phyloP scores from a whole-genome alignment of 371 early-diverging fungal species.

The Umbelopsis sp. region DNA sequence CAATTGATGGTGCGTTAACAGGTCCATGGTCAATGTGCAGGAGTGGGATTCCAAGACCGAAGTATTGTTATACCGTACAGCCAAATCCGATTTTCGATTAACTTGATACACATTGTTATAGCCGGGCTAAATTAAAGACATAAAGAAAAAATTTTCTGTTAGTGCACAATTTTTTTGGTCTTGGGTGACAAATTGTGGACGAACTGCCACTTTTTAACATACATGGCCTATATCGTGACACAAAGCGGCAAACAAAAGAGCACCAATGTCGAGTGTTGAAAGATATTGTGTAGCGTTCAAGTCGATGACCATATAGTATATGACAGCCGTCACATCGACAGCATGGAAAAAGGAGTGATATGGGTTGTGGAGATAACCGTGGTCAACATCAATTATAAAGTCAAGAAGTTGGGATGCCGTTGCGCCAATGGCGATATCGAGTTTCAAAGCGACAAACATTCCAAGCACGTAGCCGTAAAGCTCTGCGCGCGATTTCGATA shows the following conservation, averaged over 20 bases:
- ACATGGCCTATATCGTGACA: constrained; percentile 83
- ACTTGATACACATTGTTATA: constrained; percentile 86
- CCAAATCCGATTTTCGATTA: constrained; percentile 72
- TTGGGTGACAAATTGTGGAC: constrained; percentile 5
- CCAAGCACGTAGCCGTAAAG: constrained; percentile 70
- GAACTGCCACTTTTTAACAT: constrained; percentile 35
- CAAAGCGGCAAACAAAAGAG: constrained; percentile 72
- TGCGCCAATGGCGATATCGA: constrained; percentile 54
- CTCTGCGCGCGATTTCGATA: constrained; percentile 58
- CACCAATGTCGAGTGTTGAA: constrained; percentile 62
- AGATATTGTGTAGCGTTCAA: constrained; percentile 64
- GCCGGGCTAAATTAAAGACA: constrained; percentile 66
- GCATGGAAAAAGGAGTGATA: constrained; percentile 89
- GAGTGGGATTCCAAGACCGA: constrained; percentile 86
- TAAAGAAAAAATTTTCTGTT: constrained; percentile 18
- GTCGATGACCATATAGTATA: constrained; percentile 69
- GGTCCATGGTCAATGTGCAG: constrained; percentile 63
- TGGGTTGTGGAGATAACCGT: constrained; percentile 69
- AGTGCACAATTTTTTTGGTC: neutral
- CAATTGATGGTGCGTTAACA: constrained; percentile 65
- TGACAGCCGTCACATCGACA: constrained; percentile 76
- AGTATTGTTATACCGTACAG: constrained; percentile 60
- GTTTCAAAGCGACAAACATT: constrained; percentile 59
- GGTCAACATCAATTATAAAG: constrained; percentile 75
- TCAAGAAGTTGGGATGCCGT: constrained; percentile 64